These are phyloP conservation scores for Eruca vesicaria DNA, from an alignment of 441 rosid species.

Conservation along the genomic window DNA sequence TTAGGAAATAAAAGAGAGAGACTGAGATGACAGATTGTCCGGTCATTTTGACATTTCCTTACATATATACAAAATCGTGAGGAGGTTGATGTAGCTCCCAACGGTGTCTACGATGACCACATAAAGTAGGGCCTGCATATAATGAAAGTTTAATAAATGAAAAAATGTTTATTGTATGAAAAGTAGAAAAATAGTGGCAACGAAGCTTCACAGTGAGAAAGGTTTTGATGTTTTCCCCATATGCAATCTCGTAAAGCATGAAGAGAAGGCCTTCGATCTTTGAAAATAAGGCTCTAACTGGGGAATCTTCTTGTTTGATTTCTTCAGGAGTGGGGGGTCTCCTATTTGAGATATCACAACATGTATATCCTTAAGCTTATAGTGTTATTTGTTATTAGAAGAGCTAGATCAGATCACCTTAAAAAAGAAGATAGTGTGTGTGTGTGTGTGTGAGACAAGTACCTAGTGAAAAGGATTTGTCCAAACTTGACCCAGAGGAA, in stretches of 20 bases:
- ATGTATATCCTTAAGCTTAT: background rate
- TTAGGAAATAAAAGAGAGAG: background rate
- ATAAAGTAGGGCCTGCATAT: conserved; percentile 23
- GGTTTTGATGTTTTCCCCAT: conserved; percentile 26
- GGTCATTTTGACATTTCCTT: background rate
- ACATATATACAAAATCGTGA: conserved; percentile 27
- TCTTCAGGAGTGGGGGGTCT: conserved; percentile 28
- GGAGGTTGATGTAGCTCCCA: conserved; percentile 23
- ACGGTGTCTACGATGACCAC: conserved; percentile 19
- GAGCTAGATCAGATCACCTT: background rate
- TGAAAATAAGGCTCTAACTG: conserved; percentile 10
- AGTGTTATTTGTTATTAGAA: background rate
- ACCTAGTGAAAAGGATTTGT: conserved; percentile 13
- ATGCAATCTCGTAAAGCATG: conserved; percentile 23
- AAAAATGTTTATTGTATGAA: background rate
- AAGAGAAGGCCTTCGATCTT: conserved; percentile 2
- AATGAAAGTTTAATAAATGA: background rate
- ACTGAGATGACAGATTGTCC: background rate
- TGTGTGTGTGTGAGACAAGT: background rate
- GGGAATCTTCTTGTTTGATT: conserved; percentile 14
- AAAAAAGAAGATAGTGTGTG: background rate
- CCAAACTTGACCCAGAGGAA: conserved; percentile 31
- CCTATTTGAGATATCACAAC: conserved; percentile 12
- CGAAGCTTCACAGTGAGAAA: conserved; percentile 17
- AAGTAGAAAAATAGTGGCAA: background rate